These are phyloP conservation scores for Macrophomina phaseolina DNA, from an alignment of 2,329 filamentous ascomycete genomes.

Conservation along the genomic window DNA sequence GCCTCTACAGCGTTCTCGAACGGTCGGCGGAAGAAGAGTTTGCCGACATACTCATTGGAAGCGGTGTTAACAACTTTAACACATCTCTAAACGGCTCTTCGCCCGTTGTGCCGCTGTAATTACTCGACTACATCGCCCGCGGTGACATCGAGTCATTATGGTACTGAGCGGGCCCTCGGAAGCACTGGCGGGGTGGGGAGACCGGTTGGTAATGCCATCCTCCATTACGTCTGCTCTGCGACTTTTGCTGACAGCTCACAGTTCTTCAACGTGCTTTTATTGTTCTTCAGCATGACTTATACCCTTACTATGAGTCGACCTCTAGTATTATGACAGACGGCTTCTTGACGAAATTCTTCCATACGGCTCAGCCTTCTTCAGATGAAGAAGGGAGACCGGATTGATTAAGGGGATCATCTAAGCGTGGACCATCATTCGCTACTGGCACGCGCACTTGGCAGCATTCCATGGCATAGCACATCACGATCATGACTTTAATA, in stretches of 20 bases:
- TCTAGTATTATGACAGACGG: slow-evolving; percentile 18
- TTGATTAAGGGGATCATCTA: neutral
- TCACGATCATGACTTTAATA: neutral
- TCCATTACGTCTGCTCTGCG: too few relatives aligned
- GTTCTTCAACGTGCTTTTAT: neutral
- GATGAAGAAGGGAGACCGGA: neutral
- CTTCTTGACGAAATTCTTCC: neutral
- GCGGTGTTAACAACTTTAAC: neutral
- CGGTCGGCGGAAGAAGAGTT: neutral
- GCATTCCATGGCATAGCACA: neutral
- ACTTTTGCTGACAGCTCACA: neutral
- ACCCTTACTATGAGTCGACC: slow-evolving; percentile 21
- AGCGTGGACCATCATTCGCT: neutral
- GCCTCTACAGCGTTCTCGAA: slow-evolving; percentile 15
- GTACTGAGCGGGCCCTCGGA: neutral
- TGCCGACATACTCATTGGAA: neutral
- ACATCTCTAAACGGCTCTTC: neutral
- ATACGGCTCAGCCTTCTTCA: too few relatives aligned
- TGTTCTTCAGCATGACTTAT: slow-evolving; percentile 7
- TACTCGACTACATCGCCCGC: neutral
- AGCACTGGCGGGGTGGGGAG: neutral
- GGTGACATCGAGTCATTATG: neutral
- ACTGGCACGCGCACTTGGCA: neutral
- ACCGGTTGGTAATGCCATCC: neutral
- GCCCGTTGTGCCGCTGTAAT: neutral